Conservation (phyloP, 2,329 filamentous ascomycete genomes). For the Neurospora sp. region DNA sequence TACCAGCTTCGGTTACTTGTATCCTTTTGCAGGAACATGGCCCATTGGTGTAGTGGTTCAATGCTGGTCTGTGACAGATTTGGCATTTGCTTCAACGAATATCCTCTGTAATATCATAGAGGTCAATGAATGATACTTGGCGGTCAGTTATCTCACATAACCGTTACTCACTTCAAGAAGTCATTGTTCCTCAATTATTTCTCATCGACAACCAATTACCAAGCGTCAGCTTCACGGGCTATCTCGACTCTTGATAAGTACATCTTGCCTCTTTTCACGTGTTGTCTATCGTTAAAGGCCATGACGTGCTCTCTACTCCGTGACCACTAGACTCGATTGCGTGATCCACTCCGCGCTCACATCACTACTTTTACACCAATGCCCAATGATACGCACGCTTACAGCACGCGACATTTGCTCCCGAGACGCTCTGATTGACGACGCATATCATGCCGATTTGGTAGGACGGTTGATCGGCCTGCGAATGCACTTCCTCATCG, state of each 20-base stretch:
- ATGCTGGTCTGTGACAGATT: too few species aligned
- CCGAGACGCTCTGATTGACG: conserved; percentile 3
- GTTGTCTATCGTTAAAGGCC: background rate
- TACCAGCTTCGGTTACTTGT: too few species aligned
- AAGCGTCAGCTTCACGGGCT: background rate
- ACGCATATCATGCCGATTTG: background rate
- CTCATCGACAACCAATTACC: background rate
- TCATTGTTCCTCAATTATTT: background rate
- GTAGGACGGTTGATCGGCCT: background rate
- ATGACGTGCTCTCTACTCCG: background rate
- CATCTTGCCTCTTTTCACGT: background rate
- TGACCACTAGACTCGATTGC: conserved; percentile 13
- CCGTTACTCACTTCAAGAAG: background rate
- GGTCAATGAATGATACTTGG: background rate
- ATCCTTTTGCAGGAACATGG: too few species aligned
- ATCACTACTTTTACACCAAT: conserved; percentile 12
- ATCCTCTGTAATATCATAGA: background rate
- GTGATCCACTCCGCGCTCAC: conserved; percentile 19
- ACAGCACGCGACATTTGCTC: background rate
- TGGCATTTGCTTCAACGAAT: background rate
- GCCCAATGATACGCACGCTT: background rate
- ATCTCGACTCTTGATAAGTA: background rate
- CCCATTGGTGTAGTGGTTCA: too few species aligned
- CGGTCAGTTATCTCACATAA: background rate
- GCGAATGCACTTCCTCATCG: background rate